A percentile compares a stretch with the other conserved stretches of the same genome.
Evolutionary conservation across 352 stramenopile species (phyloP).

Genomic region (Phytophthora litchii): DNA sequence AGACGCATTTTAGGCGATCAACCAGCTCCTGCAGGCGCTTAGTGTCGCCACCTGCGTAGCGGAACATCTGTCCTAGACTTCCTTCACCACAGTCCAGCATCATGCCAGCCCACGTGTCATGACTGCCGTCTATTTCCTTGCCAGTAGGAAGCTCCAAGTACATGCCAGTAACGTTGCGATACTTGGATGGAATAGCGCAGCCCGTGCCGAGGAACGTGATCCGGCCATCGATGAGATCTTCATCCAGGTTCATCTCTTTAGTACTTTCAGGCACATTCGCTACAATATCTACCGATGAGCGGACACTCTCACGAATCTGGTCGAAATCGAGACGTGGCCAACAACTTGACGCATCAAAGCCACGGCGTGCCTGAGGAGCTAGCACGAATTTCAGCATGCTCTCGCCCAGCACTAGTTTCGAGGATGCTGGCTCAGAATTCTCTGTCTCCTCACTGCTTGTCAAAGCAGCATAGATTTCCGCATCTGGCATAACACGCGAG

Average conservation of each 20-base stretch:
- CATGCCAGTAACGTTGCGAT: slow-evolving; percentile 97
- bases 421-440: slow-evolving; percentile 9
- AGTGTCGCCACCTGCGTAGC: slow-evolving; percentile 53
- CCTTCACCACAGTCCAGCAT: slow-evolving; percentile 98
- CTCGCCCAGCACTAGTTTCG: slow-evolving; percentile 57
- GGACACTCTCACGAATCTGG: slow-evolving; percentile 46
- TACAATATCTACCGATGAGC: slow-evolving; percentile 7
- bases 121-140: background rate
- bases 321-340: slow-evolving; percentile 57
- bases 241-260: slow-evolving; percentile 10
- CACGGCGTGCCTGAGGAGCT: slow-evolving; percentile 57
- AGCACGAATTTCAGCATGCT: slow-evolving; percentile 80
- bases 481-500: slow-evolving; percentile 35
- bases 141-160: slow-evolving; percentile 74
- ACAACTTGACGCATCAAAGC: slow-evolving; percentile 63
- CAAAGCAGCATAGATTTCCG: slow-evolving; percentile 25
- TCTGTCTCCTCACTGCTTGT: background rate
- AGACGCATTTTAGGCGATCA: slow-evolving; percentile 90
- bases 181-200: slow-evolving; percentile 97
- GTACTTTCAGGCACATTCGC: background rate
- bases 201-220: slow-evolving; percentile 97
- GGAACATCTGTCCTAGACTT: slow-evolving; percentile 92
- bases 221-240: slow-evolving; percentile 43
- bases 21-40: slow-evolving; percentile 57
- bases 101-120: slow-evolving; percentile 55